Evolutionary conservation across 75 land plant genomes (phyloP).

Genomic region (Sequoia sempervirens): DNA sequence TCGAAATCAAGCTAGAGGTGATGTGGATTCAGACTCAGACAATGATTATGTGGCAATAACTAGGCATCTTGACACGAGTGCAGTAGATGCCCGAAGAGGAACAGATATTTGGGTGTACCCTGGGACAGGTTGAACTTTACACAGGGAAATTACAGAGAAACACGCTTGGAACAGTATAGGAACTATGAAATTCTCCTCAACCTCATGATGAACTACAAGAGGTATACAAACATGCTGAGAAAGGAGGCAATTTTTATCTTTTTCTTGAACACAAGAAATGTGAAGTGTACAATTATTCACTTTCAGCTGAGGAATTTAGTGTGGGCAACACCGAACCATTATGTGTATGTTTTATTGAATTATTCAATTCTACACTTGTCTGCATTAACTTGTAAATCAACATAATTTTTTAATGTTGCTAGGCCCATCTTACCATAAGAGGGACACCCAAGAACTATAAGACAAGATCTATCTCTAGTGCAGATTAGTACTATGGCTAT

Average conservation of each 20-base stretch:
- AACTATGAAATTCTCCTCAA: too few relatives aligned
- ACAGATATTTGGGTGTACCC: conserved; percentile 94
- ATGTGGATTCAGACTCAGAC: conserved; percentile 70
- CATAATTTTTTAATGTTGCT: conserved; percentile 75
- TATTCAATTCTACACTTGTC: conserved; percentile 83
- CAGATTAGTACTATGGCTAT: conserved; percentile 86
- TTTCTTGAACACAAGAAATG: too few relatives aligned
- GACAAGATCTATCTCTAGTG: conserved; percentile 60
- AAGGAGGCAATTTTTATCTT: too few relatives aligned
- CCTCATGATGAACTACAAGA: too few relatives aligned
- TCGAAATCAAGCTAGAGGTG: conserved; percentile 35
- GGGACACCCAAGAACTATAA: conserved; percentile 34
- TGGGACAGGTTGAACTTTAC: too few relatives aligned
- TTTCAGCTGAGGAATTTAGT: conserved; percentile 85
- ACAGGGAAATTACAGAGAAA: too few relatives aligned
- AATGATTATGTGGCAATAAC: conserved; percentile 42
- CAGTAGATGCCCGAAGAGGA: conserved; percentile 73
- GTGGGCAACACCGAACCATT: conserved; percentile 96
- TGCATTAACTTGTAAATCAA: conserved; percentile 38
- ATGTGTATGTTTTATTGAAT: conserved; percentile 83
- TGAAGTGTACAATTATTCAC: too few relatives aligned
- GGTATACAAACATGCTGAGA: too few relatives aligned
- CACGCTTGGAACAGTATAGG: too few relatives aligned
- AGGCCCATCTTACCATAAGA: conserved; percentile 75
- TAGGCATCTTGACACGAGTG: conserved; percentile 48